Evolutionary conservation across 2,329 filamentous ascomycete species (phyloP).

Genomic region (Cladosporium sp.): DNA sequence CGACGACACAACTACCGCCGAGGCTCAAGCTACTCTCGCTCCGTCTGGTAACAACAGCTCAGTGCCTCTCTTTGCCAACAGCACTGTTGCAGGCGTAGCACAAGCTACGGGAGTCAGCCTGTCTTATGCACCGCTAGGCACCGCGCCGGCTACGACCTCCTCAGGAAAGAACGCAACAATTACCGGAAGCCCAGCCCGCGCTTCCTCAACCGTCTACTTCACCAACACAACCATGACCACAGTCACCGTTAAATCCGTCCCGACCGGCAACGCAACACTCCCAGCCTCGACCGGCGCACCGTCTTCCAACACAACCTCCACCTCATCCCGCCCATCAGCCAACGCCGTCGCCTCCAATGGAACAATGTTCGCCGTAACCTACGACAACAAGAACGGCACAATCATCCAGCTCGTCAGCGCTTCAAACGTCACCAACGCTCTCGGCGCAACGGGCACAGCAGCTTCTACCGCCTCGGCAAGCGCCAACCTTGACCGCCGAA

Average conservation of each 20-base stretch:
- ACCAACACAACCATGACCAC: background rate
- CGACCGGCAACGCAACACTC: background rate
- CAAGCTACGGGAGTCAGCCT: background rate
- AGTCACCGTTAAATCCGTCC: background rate
- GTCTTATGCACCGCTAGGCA: background rate
- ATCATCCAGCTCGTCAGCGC: constrained; percentile 6
- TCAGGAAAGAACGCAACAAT: background rate
- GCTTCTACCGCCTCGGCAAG: constrained; percentile 1
- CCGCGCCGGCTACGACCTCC: background rate
- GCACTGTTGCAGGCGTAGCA: background rate
- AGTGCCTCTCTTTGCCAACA: background rate
- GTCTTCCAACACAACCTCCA: background rate
- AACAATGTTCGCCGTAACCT: constrained; percentile 10
- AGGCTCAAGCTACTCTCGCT: background rate
- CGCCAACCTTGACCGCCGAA: background rate
- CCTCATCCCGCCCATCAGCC: background rate
- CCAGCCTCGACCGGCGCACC: background rate
- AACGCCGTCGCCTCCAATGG: constrained; percentile 6
- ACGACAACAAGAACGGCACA: constrained; percentile 11
- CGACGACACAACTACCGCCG: background rate
- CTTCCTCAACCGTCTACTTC: background rate
- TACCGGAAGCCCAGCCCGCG: background rate
- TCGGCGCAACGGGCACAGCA: background rate
- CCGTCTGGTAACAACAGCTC: background rate
- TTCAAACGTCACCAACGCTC: background rate